These are phyloP conservation scores for Larix kaempferi DNA, from an alignment of 75 land plant genomes.

Conservation along the genomic window DNA sequence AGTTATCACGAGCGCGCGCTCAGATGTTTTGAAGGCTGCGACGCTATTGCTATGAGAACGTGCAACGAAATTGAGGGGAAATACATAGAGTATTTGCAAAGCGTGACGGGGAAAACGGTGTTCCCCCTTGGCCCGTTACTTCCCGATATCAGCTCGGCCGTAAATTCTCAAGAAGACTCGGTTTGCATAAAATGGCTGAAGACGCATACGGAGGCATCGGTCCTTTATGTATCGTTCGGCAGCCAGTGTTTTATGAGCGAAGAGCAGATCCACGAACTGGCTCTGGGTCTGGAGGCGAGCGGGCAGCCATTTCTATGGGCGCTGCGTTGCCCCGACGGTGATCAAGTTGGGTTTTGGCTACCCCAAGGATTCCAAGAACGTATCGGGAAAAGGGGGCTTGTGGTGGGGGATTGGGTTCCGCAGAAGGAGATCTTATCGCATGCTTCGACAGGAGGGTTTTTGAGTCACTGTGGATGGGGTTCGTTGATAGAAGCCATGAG, in stretches of 20 bases:
- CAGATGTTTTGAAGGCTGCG: constrained; percentile 13
- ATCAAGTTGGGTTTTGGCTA: background rate
- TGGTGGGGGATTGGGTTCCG: constrained; percentile 13
- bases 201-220: constrained; percentile 17
- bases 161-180: background rate
- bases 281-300: constrained; percentile 23
- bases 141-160: background rate
- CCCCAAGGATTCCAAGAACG: constrained; percentile 14
- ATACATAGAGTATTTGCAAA: background rate
- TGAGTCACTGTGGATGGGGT: constrained; percentile 36
- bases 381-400: constrained; percentile 1
- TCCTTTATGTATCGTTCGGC: constrained; percentile 37
- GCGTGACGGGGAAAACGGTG: background rate
- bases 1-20: background rate
- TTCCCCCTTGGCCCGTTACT: background rate
- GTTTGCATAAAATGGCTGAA: constrained; percentile 25
- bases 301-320: constrained; percentile 12
- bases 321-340: background rate
- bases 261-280: constrained; percentile 26
- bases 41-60: constrained; percentile 11
- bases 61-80: background rate
- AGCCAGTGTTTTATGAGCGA: constrained; percentile 15
- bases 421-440: constrained; percentile 22
- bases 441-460: constrained; percentile 7
- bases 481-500: constrained; percentile 24